Base-by-base conservation (phyloP, 1,284 basidiomycete species). In the Lentinus polychrous region DNA sequence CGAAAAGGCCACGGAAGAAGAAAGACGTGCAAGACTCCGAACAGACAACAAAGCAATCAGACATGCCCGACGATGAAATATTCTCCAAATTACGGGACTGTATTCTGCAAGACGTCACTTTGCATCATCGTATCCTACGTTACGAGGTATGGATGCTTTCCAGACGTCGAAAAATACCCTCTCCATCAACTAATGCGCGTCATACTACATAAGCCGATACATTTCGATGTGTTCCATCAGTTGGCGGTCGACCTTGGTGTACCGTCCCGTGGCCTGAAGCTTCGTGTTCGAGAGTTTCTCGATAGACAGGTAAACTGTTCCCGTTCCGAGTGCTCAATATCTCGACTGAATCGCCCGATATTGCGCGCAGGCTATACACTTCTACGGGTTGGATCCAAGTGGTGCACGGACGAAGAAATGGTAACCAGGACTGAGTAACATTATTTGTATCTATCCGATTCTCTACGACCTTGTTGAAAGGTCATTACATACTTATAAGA, bases 91-190 rank as follows among this genome's bases (percentile, higher is more conserved):
- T 82, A 51, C 73, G 62, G 55, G 60, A 60, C 1, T 65, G 66
- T 41, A 77, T 85, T 39, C 42, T 70, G 10, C 54, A 62, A 36
- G 70, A 85, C 59, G 61, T 59, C 14, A 62, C 62, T 39, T 62
- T 86, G 11, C 69, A 83, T 60, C 60, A 71, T 20, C 73, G 75
- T 40, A 72, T 85, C 51, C 60, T 85, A 53, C 76, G 81, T 22
- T 84, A 79, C 56, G 81, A 86, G 70, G 83, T 79, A 54, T 33
- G 65, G 48, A 8, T 20, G n/a, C 27, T 11, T n/a, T 18, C 35
- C 18, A 5, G 35, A 7, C 18, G 35, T 37, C 12, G 18, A n/a
- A 34, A 34, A 34, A 34, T 34, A n/a, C n/a, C n/a, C n/a, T 4
- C 36, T 6, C 35, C 4, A 15, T 12, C 35, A 6, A n/a, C 12